A percentile compares a stretch with the other conserved stretches of the same genome.
phyloP scores from a whole-genome alignment of 176 grass and related monocot species.

The Typha latifolia region DNA sequence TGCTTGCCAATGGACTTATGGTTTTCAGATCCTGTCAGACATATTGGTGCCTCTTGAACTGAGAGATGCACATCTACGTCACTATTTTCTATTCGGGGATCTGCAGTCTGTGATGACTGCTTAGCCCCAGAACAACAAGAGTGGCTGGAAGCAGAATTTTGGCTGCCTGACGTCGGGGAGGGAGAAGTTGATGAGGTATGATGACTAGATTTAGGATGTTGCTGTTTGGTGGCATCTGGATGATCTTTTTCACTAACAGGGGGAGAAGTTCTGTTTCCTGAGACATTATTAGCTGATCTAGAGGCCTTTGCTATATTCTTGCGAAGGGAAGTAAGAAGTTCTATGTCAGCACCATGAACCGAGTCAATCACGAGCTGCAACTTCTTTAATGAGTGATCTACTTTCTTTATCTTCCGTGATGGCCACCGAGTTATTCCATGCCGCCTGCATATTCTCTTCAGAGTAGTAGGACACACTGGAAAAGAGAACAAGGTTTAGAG shows the following conservation, averaged over 20 bases:
- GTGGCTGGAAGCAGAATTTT: slow-evolving; percentile 56
- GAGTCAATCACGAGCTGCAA: slow-evolving; percentile 86
- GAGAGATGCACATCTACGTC: slow-evolving; percentile 29
- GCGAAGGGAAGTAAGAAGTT: slow-evolving; percentile 63
- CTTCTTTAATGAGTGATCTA: slow-evolving; percentile 89
- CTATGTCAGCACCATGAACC: slow-evolving; percentile 74
- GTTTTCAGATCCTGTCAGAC: slow-evolving; percentile 24
- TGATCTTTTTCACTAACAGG: slow-evolving; percentile 35
- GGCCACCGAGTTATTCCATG: slow-evolving; percentile 95
- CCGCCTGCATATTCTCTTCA: slow-evolving; percentile 98
- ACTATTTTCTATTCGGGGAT: slow-evolving; percentile 35
- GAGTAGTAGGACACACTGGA: slow-evolving; percentile 90
- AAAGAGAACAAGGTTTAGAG: slow-evolving; percentile 3
- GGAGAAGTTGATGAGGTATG: slow-evolving; percentile 42
- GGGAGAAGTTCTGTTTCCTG: slow-evolving; percentile 31
- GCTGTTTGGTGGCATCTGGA: slow-evolving; percentile 20
- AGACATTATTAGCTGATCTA: slow-evolving; percentile 46
- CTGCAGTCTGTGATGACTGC: slow-evolving; percentile 22
- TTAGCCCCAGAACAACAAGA: slow-evolving; percentile 41
- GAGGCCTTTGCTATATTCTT: slow-evolving; percentile 62
- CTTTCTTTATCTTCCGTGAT: slow-evolving; percentile 92
- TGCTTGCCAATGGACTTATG: slow-evolving; percentile 22
- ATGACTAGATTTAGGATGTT: slow-evolving; percentile 15
- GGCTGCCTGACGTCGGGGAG: slow-evolving; percentile 47
- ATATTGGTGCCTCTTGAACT: slow-evolving; percentile 24